Evolutionary conservation across 2,329 filamentous ascomycete genomes (phyloP).

Genomic region (Colletotrichum navitas): DNA sequence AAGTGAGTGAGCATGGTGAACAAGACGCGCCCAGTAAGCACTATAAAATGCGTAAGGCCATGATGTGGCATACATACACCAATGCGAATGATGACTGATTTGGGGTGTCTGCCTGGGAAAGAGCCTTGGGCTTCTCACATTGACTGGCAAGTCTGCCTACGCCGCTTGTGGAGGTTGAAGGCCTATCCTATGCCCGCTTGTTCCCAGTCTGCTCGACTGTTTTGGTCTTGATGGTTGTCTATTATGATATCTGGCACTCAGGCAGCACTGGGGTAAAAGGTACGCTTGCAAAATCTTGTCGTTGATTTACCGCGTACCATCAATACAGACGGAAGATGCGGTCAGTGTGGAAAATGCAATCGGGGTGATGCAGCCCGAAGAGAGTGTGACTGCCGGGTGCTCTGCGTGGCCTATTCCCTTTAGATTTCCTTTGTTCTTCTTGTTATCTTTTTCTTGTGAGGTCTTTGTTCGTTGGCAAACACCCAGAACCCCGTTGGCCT

Average conservation of each 20-base stretch:
- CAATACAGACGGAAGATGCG: background rate
- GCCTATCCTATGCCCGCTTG: background rate
- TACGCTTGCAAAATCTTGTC: background rate
- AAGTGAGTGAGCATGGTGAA: background rate
- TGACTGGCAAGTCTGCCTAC: background rate
- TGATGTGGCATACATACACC: background rate
- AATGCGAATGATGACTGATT: background rate
- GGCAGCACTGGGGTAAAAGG: background rate
- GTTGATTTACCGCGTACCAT: background rate
- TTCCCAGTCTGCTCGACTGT: background rate
- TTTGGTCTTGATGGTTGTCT: background rate
- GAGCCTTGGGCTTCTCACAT: background rate
- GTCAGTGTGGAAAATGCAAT: background rate
- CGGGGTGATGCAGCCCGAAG: background rate
- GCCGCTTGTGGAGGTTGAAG: background rate
- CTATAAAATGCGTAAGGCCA: background rate
- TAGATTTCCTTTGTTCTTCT: too few relatives aligned
- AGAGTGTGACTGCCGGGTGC: background rate
- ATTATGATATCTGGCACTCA: background rate
- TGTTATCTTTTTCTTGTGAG: too few relatives aligned
- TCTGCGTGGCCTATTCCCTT: too few relatives aligned
- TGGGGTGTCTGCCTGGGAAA: background rate
- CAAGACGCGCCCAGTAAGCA: background rate
- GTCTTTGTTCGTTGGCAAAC: too few relatives aligned
- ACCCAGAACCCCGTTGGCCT: too few relatives aligned